Percentiles rank a stretch among this genome's conserved stretches.
Conservation (phyloP, 2,329 filamentous ascomycete genomes). For the Chalaropsis thielavioides region DNA sequence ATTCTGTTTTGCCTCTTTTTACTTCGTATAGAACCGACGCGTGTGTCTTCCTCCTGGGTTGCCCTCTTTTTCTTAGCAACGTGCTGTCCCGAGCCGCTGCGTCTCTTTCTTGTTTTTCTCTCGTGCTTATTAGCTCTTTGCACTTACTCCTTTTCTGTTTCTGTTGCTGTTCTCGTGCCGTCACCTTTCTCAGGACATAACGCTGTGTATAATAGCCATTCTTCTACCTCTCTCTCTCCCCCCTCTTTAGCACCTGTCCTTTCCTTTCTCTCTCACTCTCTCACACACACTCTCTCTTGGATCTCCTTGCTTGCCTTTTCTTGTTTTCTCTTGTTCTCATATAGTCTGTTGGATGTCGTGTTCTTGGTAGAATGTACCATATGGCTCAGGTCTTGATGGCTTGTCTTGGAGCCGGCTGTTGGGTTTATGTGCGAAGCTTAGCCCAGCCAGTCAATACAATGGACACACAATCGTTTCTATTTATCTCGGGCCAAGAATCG, state of each 20-base stretch:
- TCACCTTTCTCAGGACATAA: constrained; percentile 1
- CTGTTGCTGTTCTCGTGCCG: constrained; percentile 1
- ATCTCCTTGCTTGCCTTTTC: not conserved
- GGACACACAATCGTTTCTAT: not conserved
- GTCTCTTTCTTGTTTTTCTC: not conserved
- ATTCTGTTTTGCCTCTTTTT: not conserved
- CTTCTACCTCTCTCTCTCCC: not conserved
- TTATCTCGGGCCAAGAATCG: not conserved
- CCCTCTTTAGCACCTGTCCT: constrained; percentile 1
- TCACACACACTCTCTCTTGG: not conserved
- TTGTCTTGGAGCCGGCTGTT: not conserved
- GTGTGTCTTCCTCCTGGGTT: not conserved
- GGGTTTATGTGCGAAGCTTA: not conserved
- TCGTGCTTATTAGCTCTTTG: constrained; percentile 1
- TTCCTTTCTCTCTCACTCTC: not conserved
- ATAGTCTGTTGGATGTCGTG: not conserved
- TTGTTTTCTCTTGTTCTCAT: not conserved
- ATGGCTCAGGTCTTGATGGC: not conserved
- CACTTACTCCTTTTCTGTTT: not conserved
- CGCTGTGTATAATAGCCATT: constrained; percentile 13
- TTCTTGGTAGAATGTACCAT: not conserved
- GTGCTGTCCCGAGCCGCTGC: too few relatives aligned
- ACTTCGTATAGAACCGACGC: not conserved
- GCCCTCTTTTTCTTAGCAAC: not conserved
- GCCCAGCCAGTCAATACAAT: not conserved